Evolutionary conservation across 768 basidiomycete genomes (phyloP).

Genomic region (Suillus placidus): DNA sequence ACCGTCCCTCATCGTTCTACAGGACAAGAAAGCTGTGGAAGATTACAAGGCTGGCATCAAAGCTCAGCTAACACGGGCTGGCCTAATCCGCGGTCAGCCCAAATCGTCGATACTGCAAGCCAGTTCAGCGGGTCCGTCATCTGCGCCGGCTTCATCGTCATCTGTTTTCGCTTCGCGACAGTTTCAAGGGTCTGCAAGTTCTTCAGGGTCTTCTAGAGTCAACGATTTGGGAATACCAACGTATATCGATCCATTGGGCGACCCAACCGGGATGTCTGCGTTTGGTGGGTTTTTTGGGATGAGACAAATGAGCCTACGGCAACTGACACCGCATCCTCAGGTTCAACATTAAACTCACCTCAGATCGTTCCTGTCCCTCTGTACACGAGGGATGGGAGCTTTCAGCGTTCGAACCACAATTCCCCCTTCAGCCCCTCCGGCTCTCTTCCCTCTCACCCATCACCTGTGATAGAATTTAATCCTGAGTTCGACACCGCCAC

Average conservation of each 20-base stretch:
- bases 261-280: slow-evolving; percentile 30
- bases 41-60: slow-evolving; percentile 85
- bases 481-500: slow-evolving; percentile 38
- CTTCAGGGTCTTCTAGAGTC: slow-evolving; percentile 24
- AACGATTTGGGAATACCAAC: slow-evolving; percentile 24
- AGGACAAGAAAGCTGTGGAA: slow-evolving; percentile 85
- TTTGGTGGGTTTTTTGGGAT: slow-evolving; percentile 26
- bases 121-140: slow-evolving; percentile 17
- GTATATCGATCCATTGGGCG: slow-evolving; percentile 23
- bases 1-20: slow-evolving; percentile 24
- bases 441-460: slow-evolving; percentile 37
- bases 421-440: slow-evolving; percentile 39
- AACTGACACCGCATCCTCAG: slow-evolving; percentile 22
- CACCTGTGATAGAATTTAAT: slow-evolving; percentile 36
- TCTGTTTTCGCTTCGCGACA: slow-evolving; percentile 38
- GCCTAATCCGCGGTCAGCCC: slow-evolving; percentile 83
- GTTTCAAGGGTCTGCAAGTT: slow-evolving; percentile 26
- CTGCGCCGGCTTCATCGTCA: slow-evolving; percentile 27
- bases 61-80: slow-evolving; percentile 73
- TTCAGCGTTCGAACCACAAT: slow-evolving; percentile 32
- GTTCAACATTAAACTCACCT: slow-evolving; percentile 34
- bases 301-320: neutral
- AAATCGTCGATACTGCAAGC: slow-evolving; percentile 56
- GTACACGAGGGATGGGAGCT: slow-evolving; percentile 23
- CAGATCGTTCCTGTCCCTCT: slow-evolving; percentile 29